These are phyloP conservation scores for Dunaliella primolecta DNA, from an alignment of 139 green algal species.

Conservation along the genomic window DNA sequence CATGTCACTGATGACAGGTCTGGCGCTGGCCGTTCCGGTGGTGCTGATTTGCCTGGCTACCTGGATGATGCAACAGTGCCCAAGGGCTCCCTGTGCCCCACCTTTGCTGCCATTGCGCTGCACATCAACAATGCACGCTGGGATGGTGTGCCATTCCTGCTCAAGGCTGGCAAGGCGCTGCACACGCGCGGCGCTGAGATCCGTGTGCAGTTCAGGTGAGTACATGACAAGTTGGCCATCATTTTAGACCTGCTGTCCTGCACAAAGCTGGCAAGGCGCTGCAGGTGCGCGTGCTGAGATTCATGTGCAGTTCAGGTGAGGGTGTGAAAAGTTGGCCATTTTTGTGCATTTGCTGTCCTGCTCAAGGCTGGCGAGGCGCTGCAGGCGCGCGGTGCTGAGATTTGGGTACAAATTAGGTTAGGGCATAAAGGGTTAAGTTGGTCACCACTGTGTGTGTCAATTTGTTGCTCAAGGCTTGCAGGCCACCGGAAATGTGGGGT, in stretches of 20 bases:
- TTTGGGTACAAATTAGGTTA: conserved; percentile 92
- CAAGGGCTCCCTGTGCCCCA: conserved; percentile 76
- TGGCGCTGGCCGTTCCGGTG: background rate
- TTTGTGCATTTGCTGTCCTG: too few relatives aligned
- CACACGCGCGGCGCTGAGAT: conserved; percentile 89
- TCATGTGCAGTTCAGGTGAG: conserved; percentile 89
- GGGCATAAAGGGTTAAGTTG: too few relatives aligned
- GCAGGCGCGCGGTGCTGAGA: conserved; percentile 84
- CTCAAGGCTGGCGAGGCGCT: conserved; percentile 98
- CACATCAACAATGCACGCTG: conserved; percentile 97
- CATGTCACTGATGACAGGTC: too few relatives aligned
- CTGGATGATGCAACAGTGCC: conserved; percentile 95
- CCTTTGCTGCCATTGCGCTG: conserved; percentile 88
- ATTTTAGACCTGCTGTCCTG: too few relatives aligned
- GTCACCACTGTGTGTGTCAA: too few relatives aligned
- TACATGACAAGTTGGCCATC: too few relatives aligned
- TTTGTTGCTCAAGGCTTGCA: conserved; percentile 98
- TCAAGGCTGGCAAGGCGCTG: conserved; percentile 98
- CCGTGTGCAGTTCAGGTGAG: conserved; percentile 89
- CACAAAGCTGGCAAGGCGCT: conserved; percentile 98
- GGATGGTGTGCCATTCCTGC: conserved; percentile 96
- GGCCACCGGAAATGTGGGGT: conserved; percentile 84
- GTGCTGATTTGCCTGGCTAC: conserved; percentile 64
- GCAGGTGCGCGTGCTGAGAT: conserved; percentile 88
- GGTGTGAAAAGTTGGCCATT: too few relatives aligned